Base-by-base conservation (phyloP, 1,139 yeast species). In the Suhomyces wounanorum region DNA sequence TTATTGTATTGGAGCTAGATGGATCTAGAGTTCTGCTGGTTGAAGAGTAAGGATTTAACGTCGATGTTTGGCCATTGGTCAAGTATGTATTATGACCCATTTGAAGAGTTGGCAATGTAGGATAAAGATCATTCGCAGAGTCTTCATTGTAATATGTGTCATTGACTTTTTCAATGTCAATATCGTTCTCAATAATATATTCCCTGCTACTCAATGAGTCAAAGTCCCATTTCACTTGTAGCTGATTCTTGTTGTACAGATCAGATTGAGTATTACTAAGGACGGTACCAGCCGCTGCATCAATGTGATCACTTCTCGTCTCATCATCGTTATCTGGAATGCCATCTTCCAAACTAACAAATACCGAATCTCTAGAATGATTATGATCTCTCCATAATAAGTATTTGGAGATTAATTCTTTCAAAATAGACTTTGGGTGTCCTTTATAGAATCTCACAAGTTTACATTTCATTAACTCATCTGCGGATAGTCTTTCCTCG, bases 191-290 rank as follows among this genome's bases (percentile, higher is more conserved):
- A 48, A 84, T 69, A 49, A 87, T 85, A 61, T 86, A 87, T 57
- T 87, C 92, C 38, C 83, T 78, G 45, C 89, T 81, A 61, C 87
- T 84, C 52, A 87, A 69, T 1, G 94, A 86, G 65, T 88, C 95
- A 60, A 89, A 89, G 68, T 88, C 96, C 96, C 96, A 89, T 66
- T 86, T 86, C n/a, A 86, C 84, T 56, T 83, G 89, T n/a, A 81
- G 70, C 43, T 73, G 74, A 38, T 67, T 70, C 35, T 68, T 73
- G 40, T 69, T 43, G 23, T 25, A 40, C 18, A 40, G 30, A 3
- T 40, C 42, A 10, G 42, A 40, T 7, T 26, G 42, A 3, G 18
- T 8, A 13, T 40, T 40, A 16, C 17, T 28, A 3, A 17, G 13
- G 13, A 14, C 21, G 9, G 33, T 21, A 55, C 57, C 51, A 52